Percentiles rank a stretch among this genome's conserved stretches.
Evolutionary conservation across 805 yeast species (phyloP).

Genomic region (Starmera amethionina): DNA sequence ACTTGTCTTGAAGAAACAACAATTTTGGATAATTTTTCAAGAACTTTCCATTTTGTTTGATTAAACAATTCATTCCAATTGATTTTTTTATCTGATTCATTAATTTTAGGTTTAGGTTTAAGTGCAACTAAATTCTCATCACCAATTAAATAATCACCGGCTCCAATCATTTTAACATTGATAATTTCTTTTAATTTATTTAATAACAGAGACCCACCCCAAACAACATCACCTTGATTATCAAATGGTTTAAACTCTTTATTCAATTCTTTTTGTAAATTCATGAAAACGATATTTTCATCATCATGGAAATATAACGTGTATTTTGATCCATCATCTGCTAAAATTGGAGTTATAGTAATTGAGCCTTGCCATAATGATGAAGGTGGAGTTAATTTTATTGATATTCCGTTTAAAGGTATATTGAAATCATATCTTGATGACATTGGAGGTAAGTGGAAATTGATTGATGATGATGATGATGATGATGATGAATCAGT

Average conservation of each 20-base stretch:
- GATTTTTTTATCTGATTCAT: conserved; percentile 3
- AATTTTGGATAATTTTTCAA: conserved; percentile 76
- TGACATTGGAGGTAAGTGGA: too few relatives aligned
- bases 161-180: conserved; percentile 34
- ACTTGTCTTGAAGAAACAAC: conserved; percentile 48
- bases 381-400: conserved; percentile 78
- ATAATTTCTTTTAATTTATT: conserved; percentile 41
- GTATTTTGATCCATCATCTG: conserved; percentile 42
- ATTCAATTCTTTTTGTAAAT: conserved; percentile 48
- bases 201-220: conserved; percentile 89
- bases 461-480: too few relatives aligned
- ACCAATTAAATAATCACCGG: conserved; percentile 64
- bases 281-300: conserved; percentile 64
- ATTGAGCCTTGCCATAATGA: conserved; percentile 89
- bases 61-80: conserved; percentile 23
- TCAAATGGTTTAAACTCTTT: conserved; percentile 70
- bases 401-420: conserved; percentile 25
- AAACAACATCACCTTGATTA: conserved; percentile 44
- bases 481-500: too few relatives aligned
- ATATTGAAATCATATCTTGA: too few relatives aligned
- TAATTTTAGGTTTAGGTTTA: background rate
- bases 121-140: background rate
- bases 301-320: conserved; percentile 89
- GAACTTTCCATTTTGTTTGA: conserved; percentile 76
- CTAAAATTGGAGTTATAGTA: conserved; percentile 51